phyloP scores from a whole-genome alignment of 2,329 filamentous ascomycete genomes.

The Acrodontium crateriforme region DNA sequence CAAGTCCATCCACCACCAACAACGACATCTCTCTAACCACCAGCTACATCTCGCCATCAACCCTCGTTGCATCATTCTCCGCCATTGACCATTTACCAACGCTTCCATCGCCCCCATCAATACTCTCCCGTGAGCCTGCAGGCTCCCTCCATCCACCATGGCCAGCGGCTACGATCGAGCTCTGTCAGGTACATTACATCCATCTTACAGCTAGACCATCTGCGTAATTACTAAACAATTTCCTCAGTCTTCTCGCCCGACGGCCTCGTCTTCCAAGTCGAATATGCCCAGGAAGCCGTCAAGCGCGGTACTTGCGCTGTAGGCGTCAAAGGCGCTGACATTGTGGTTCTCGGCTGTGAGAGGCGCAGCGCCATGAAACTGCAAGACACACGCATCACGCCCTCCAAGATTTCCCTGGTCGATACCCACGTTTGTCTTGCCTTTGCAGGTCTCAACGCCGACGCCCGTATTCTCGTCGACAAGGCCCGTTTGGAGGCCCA shows the following conservation, averaged over 20 bases:
- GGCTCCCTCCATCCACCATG: constrained; percentile 36
- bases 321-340: constrained; percentile 81
- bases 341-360: constrained; percentile 94
- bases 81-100: too few species aligned
- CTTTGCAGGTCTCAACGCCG: constrained; percentile 93
- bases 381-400: constrained; percentile 97
- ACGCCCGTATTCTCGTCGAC: constrained; percentile 94
- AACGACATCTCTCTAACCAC: too few species aligned
- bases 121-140: constrained; percentile 9
- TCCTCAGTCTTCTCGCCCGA: constrained; percentile 85
- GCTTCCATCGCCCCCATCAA: too few species aligned
- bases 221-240: too few species aligned
- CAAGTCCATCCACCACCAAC: too few species aligned
- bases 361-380: constrained; percentile 99
- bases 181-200: constrained; percentile 68
- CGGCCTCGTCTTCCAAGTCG: constrained; percentile 98
- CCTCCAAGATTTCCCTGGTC: constrained; percentile 93
- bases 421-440: constrained; percentile 94
- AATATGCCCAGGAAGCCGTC: constrained; percentile 97
- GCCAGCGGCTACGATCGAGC: constrained; percentile 98
- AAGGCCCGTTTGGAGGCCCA: constrained; percentile 95
- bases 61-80: too few species aligned
- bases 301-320: constrained; percentile 99
- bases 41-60: too few species aligned
- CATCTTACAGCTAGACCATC: too few species aligned